A percentile compares a stretch with the other conserved stretches of the same genome.
phyloP scores from a whole-genome alignment of 306 rosid species.

The Trifolium repens region DNA sequence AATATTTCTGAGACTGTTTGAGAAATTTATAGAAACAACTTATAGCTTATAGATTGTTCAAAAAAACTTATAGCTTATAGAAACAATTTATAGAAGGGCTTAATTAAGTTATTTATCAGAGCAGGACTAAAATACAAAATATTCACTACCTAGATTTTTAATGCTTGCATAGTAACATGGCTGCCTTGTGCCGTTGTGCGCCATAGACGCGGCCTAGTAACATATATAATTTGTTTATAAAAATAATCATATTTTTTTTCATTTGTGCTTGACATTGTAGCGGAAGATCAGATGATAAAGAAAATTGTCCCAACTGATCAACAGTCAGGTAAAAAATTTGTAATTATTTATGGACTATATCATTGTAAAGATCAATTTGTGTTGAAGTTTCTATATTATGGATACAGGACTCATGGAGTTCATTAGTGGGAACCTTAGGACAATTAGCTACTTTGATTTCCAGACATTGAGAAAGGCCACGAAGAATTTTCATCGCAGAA shows the following conservation, averaged over 20 bases:
- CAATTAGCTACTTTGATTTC: constrained; percentile 65
- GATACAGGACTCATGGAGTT: constrained; percentile 59
- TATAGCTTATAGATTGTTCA: too few relatives aligned
- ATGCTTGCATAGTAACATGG: background rate
- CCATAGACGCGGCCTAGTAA: background rate
- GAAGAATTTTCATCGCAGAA: constrained; percentile 60
- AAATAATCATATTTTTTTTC: constrained; percentile 36
- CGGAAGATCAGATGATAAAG: constrained; percentile 45
- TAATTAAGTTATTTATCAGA: background rate
- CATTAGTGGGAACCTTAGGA: constrained; percentile 65
- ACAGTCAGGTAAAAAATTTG: constrained; percentile 49
- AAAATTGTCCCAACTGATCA: constrained; percentile 43
- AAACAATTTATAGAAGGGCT: too few relatives aligned
- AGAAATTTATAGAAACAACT: too few relatives aligned
- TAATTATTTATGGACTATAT: background rate
- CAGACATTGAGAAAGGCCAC: constrained; percentile 77
- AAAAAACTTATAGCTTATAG: too few relatives aligned
- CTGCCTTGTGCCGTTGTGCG: too few relatives aligned
- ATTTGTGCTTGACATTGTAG: constrained; percentile 41
- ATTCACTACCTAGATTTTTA: background rate
- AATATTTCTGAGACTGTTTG: too few relatives aligned
- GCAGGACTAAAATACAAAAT: background rate
- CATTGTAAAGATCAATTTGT: constrained; percentile 6
- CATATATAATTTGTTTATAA: background rate
- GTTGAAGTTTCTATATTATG: constrained; percentile 18